Evolutionary conservation across 148 eudicot genomes (phyloP).

Genomic region (Suaeda aralocaspica): DNA sequence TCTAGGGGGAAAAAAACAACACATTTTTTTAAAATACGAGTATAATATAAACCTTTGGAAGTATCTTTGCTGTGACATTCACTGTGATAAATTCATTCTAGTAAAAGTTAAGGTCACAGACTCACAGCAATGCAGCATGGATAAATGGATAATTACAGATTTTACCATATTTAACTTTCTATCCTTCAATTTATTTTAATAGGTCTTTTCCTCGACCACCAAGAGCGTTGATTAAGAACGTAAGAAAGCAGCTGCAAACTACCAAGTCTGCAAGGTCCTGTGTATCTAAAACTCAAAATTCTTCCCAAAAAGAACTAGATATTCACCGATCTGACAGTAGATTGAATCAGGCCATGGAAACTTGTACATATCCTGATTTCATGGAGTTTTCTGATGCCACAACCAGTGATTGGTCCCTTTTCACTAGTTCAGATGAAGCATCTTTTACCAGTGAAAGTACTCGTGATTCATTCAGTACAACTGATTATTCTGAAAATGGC

Average conservation of each 20-base stretch:
- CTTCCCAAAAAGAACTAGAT: slow-evolving; percentile 23
- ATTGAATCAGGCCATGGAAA: slow-evolving; percentile 34
- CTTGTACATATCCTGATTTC: slow-evolving; percentile 28
- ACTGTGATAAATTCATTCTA: background rate
- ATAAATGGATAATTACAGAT: background rate
- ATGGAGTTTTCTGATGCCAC: slow-evolving; percentile 60
- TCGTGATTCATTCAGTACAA: slow-evolving; percentile 73
- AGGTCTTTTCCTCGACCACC: slow-evolving; percentile 79
- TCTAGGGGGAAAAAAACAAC: no score
- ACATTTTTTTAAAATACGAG: no score
- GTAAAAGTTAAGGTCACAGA: background rate
- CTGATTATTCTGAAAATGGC: slow-evolving; percentile 51
- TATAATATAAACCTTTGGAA: no score
- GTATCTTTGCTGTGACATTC: background rate
- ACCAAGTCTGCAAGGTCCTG: slow-evolving; percentile 38
- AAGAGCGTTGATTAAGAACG: slow-evolving; percentile 35
- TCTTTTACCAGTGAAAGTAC: slow-evolving; percentile 92
- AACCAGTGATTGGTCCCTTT: slow-evolving; percentile 84
- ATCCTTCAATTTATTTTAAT: background rate
- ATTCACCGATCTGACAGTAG: slow-evolving; percentile 35
- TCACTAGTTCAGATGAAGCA: slow-evolving; percentile 95
- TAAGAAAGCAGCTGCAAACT: slow-evolving; percentile 29
- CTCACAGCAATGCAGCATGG: no score
- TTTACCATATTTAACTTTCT: background rate
- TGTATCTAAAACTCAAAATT: slow-evolving; percentile 14